phyloP scores from a whole-genome alignment of 192 early-diverging fungal species.

The Thamnidium elegans region DNA sequence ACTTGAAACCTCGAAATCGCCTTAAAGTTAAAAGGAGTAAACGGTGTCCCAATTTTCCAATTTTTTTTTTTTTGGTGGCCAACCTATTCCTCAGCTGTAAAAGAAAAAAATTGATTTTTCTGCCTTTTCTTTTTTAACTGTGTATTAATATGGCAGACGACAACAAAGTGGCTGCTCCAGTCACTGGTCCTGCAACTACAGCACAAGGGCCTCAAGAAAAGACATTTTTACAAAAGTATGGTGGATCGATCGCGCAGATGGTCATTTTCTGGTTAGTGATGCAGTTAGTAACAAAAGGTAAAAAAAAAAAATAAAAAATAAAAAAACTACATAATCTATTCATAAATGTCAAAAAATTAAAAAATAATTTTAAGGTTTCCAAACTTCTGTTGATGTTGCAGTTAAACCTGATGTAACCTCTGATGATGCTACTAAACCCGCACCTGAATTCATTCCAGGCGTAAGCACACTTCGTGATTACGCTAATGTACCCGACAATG shows the following conservation, averaged over 20 bases:
- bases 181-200: not conserved
- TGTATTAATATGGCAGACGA: constrained; percentile 7
- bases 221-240: constrained; percentile 30
- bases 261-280: constrained; percentile 32
- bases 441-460: constrained; percentile 1
- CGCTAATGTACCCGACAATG: constrained; percentile 17
- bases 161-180: constrained; percentile 8
- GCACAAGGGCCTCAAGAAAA: constrained; percentile 7
- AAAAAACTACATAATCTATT: not conserved
- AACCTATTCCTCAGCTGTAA: no score
- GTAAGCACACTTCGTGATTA: constrained; percentile 17
- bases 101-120: not conserved
- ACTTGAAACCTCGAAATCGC: no score
- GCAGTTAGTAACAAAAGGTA: constrained; percentile 16
- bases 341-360: not conserved
- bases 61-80: not conserved
- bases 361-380: no score
- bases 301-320: not conserved
- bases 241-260: constrained; percentile 30
- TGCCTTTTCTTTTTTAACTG: not conserved
- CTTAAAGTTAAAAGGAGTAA: no score
- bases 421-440: not conserved
- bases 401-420: not conserved
- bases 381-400: no score
- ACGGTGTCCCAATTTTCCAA: no score